Evolutionary conservation across 495 filamentous ascomycete species (phyloP), one percentile per base, ranked within the genome.

Genomic region (Xylaria nigripes): DNA sequence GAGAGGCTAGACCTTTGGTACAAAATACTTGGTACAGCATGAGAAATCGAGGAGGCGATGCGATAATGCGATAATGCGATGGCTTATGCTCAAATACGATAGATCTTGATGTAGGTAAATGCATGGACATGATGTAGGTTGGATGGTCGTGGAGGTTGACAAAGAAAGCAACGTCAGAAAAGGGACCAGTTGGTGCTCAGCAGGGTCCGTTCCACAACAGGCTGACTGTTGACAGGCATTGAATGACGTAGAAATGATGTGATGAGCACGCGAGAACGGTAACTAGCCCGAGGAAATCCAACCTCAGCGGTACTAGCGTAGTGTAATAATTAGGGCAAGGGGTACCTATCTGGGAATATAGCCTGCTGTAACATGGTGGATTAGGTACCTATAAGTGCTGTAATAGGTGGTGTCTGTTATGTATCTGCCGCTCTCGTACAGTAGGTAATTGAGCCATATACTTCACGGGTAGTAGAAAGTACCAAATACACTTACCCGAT

Each of bases 161-260:
- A 18, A 29, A 49, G 13, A 10, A 24, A 38, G 27, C 15, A 38
- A n/a, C 12, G 18, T 43, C 7, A 16, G 34, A 50, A 13, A 42
- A 51, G 6, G 9, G 16, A n/a, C 13, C 34, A 51, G 12, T 41
- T 5, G 27, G 34, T 19, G 12, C 3, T 18, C 12, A 19, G 44
- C 21, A 51, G 49, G 40, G 38, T 51, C 49, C 27, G 25, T 51
- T 44, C 7, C 49, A 51, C 49, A 44, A 16, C 49, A 43, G 19
- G 24, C 34, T n/a, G 25, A 36, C 32, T 36, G 32, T 36, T 36
- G 32, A 32, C 49, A 42, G 38, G 38, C 49, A 43, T 51, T 16
- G n/a, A 30, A 50, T 56, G 53, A 56, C 46, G 53, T 56, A 36
- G 18, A 56, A 23, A 56, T 56, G 53, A 56, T 45, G 53, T 38